phyloP scores from a whole-genome alignment of 306 rosid genomes.

The Nissolia schottii region DNA sequence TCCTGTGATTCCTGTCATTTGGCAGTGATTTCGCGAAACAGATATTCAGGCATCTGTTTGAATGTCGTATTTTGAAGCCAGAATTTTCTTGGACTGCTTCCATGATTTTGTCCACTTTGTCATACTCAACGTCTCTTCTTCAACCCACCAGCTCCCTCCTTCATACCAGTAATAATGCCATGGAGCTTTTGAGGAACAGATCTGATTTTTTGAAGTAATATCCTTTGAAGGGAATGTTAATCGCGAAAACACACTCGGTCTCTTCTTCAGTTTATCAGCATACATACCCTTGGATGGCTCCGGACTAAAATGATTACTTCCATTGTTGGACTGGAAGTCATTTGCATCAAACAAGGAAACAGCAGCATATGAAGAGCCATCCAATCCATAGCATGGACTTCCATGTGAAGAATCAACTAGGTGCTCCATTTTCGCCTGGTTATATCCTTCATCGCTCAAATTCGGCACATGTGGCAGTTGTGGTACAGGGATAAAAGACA shows the following conservation, averaged over 20 bases:
- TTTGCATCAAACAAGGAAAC: not conserved
- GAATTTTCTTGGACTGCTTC: not conserved
- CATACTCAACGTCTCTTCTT: slow-evolving; percentile 13
- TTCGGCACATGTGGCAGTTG: not conserved
- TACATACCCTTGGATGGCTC: slow-evolving; percentile 15
- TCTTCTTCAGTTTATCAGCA: slow-evolving; percentile 14
- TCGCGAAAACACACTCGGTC: slow-evolving; percentile 43
- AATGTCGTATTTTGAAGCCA: not conserved
- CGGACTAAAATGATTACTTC: not conserved
- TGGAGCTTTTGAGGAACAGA: not conserved
- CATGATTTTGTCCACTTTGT: not conserved
- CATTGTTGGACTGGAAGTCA: slow-evolving; percentile 9
- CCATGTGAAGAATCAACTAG: not conserved
- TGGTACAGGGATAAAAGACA: slow-evolving; percentile 19
- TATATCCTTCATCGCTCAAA: not conserved
- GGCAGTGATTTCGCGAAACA: not conserved
- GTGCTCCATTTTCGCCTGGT: not conserved
- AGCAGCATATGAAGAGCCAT: not conserved
- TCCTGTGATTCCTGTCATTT: not conserved
- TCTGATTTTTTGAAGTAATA: not conserved
- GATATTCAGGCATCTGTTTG: not conserved
- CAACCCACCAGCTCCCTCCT: not conserved
- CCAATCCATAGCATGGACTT: not conserved
- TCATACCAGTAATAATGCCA: not conserved
- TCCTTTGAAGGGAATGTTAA: slow-evolving; percentile 21